phyloP scores from a whole-genome alignment of 352 stramenopile genomes.

The Phytophthora syringae region DNA sequence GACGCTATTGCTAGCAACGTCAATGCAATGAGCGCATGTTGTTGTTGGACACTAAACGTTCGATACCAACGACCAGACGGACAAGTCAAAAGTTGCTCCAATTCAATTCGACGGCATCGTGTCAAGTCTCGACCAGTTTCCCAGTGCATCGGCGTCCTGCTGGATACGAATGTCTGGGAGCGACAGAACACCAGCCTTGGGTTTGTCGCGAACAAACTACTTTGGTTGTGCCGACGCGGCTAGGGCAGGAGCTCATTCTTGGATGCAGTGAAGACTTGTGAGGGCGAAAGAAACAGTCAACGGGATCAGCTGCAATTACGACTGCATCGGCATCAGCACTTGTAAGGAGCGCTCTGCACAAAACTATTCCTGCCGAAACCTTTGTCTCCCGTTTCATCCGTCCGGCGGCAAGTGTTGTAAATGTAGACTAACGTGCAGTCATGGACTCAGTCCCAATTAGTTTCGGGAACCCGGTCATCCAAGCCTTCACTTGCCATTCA shows the following conservation, averaged over 20 bases:
- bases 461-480: not conserved
- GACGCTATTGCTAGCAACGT: conserved; percentile 28
- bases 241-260: conserved; percentile 57
- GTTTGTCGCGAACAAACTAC: conserved; percentile 48
- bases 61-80: not conserved
- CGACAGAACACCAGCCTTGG: conserved; percentile 45
- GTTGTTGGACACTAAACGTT: not conserved
- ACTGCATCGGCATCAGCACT: too few species aligned
- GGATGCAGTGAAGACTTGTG: not conserved
- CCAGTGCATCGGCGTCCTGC: conserved; percentile 52
- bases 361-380: too few species aligned
- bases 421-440: not conserved
- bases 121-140: conserved; percentile 54
- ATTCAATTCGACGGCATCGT: conserved; percentile 40
- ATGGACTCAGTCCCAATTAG: not conserved
- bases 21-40: conserved; percentile 14
- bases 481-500: not conserved
- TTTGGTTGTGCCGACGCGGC: conserved; percentile 37
- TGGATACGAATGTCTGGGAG: conserved; percentile 61
- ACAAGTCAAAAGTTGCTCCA: too few species aligned
- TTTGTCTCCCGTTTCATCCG: too few species aligned
- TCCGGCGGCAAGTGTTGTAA: too few species aligned
- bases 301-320: too few species aligned
- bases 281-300: too few species aligned
- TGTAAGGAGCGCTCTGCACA: too few species aligned